Evolutionary conservation across 2,329 filamentous ascomycete species (phyloP).

Genomic region (Geoglossum cookeanum): DNA sequence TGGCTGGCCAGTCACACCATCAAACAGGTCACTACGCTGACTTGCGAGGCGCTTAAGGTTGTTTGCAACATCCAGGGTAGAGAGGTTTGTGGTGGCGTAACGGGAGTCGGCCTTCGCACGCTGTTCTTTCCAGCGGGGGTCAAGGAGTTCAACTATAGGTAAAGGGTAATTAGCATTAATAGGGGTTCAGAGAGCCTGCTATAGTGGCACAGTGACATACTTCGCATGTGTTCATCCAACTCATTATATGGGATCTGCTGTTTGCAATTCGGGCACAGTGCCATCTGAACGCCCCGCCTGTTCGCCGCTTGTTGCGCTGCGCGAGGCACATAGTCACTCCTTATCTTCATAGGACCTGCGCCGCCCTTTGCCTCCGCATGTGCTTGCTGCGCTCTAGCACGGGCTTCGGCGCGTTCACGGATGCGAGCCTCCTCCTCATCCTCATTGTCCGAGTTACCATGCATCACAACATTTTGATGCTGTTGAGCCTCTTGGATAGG

Average conservation of each 20-base stretch:
- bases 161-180: slow-evolving; percentile 17
- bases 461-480: neutral
- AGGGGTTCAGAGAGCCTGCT: neutral
- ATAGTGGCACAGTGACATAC: slow-evolving; percentile 24
- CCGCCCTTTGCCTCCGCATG: slow-evolving; percentile 58
- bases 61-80: slow-evolving; percentile 71
- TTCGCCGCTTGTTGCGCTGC: slow-evolving; percentile 54
- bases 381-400: slow-evolving; percentile 51
- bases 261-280: slow-evolving; percentile 81
- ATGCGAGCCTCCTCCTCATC: slow-evolving; percentile 46
- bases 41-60: slow-evolving; percentile 91
- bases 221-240: slow-evolving; percentile 81
- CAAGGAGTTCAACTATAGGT: slow-evolving; percentile 56
- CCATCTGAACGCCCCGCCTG: slow-evolving; percentile 44
- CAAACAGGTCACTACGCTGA: slow-evolving; percentile 74
- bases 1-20: slow-evolving; percentile 47
- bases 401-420: slow-evolving; percentile 33
- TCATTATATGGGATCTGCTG: slow-evolving; percentile 76
- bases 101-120: slow-evolving; percentile 74
- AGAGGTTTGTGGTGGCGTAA: slow-evolving; percentile 69
- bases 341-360: slow-evolving; percentile 64
- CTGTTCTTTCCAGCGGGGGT: slow-evolving; percentile 91
- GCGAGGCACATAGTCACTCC: slow-evolving; percentile 78
- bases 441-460: slow-evolving; percentile 21
- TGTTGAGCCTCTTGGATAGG: slow-evolving; percentile 8